A percentile compares a stretch with the other conserved stretches of the same genome.
Evolutionary conservation across 2,329 filamentous ascomycete species (phyloP).

Genomic region (Aureobasidium mangrovei): DNA sequence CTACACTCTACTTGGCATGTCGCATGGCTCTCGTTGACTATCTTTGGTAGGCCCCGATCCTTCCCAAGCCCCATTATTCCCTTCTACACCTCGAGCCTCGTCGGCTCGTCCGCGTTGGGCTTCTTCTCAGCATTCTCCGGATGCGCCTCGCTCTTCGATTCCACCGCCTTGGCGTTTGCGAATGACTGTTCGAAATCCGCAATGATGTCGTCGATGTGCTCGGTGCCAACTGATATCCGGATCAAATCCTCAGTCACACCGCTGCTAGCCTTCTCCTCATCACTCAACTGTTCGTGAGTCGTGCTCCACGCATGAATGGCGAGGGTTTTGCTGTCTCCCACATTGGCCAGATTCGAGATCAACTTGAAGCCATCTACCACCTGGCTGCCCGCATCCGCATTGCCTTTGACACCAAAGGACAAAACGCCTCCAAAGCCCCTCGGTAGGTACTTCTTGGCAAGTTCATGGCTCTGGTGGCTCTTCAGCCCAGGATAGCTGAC

Average conservation of each 20-base stretch:
- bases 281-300: slow-evolving; percentile 83
- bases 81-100: slow-evolving; percentile 18
- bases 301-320: slow-evolving; percentile 94
- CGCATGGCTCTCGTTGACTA: too few relatives aligned
- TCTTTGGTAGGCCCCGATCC: too few relatives aligned
- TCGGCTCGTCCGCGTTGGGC: slow-evolving; percentile 18
- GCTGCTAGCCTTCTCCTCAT: slow-evolving; percentile 69
- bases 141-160: slow-evolving; percentile 21
- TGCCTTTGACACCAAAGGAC: slow-evolving; percentile 88
- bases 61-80: neutral
- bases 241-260: slow-evolving; percentile 88
- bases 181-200: slow-evolving; percentile 92
- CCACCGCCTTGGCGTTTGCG: slow-evolving; percentile 41
- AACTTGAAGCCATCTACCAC: slow-evolving; percentile 92
- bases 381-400: slow-evolving; percentile 70
- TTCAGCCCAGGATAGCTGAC: slow-evolving; percentile 86
- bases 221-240: slow-evolving; percentile 87
- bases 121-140: slow-evolving; percentile 29
- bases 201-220: slow-evolving; percentile 97
- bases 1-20: too few relatives aligned
- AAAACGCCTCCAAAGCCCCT: slow-evolving; percentile 83
- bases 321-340: slow-evolving; percentile 89
- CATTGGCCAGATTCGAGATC: slow-evolving; percentile 92
- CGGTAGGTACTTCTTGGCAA: slow-evolving; percentile 79
- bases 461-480: slow-evolving; percentile 68